These are phyloP conservation scores for Ustilago trichophora DNA, from an alignment of 1,284 basidiomycete species.

Conservation along the genomic window DNA sequence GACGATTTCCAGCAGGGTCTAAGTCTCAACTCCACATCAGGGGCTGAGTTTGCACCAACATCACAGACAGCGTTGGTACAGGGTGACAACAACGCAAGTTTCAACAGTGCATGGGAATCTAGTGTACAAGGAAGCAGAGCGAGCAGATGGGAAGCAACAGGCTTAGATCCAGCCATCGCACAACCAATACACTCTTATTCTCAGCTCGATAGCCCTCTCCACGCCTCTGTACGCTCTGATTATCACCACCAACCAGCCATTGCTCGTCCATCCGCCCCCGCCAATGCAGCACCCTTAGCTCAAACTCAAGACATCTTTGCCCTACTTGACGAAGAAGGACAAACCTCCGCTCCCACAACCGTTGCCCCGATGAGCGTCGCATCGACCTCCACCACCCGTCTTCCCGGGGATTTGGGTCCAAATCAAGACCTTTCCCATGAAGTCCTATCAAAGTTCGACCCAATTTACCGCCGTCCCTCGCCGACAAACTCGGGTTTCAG, in stretches of 20 bases:
- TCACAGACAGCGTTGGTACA: too few species aligned
- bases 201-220: slow-evolving; percentile 15
- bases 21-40: background rate
- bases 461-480: slow-evolving; percentile 23
- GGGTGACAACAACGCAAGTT: too few species aligned
- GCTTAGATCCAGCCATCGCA: slow-evolving; percentile 7
- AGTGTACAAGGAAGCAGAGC: too few species aligned
- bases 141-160: slow-evolving; percentile 10
- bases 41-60: too few species aligned
- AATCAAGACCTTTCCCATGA: background rate
- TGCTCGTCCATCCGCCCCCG: background rate
- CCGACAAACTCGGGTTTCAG: slow-evolving; percentile 22
- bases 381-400: too few species aligned
- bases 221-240: slow-evolving; percentile 1
- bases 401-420: too few species aligned
- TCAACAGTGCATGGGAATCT: too few species aligned
- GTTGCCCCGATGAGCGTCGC: too few species aligned
- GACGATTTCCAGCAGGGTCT: slow-evolving; percentile 13
- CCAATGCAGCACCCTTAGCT: slow-evolving; percentile 7
- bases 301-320: slow-evolving; percentile 31
- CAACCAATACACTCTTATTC: slow-evolving; percentile 2
- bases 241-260: background rate
- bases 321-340: slow-evolving; percentile 23
- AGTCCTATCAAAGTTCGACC: slow-evolving; percentile 9
- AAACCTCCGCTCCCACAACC: background rate